A percentile compares a stretch with the other conserved stretches of the same genome.
Evolutionary conservation across 257 asterid genomes (phyloP).

Genomic region (Scutellaria barbata): DNA sequence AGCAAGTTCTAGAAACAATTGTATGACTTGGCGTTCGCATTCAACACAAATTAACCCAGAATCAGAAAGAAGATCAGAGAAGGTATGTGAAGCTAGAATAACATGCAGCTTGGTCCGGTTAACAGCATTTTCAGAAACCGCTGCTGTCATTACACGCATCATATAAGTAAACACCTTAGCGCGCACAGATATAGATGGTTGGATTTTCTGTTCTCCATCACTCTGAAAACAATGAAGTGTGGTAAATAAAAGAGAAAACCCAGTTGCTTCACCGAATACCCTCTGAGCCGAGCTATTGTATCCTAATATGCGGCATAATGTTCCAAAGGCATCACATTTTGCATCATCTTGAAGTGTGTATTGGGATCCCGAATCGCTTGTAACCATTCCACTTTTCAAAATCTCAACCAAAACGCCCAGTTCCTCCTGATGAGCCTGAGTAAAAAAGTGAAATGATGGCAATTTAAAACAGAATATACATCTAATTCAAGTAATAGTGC

Average conservation of each 20-base stretch:
- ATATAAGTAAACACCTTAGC: slow-evolving; percentile 79
- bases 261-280: slow-evolving; percentile 98
- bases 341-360: slow-evolving; percentile 80
- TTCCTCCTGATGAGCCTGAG: slow-evolving; percentile 92
- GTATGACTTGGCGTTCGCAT: slow-evolving; percentile 91
- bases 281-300: slow-evolving; percentile 83
- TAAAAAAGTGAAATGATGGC: slow-evolving; percentile 27
- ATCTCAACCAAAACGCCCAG: slow-evolving; percentile 84
- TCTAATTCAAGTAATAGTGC: slow-evolving; percentile 19
- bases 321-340: slow-evolving; percentile 90
- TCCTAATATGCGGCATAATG: slow-evolving; percentile 91
- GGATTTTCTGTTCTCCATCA: slow-evolving; percentile 57
- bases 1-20: slow-evolving; percentile 88
- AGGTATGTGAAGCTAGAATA: slow-evolving; percentile 75
- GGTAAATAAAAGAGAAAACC: slow-evolving; percentile 90
- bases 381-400: slow-evolving; percentile 95
- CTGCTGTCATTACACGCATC: slow-evolving; percentile 87
- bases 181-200: slow-evolving; percentile 43
- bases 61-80: slow-evolving; percentile 85
- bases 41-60: slow-evolving; percentile 89
- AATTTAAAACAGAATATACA: slow-evolving; percentile 23
- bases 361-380: slow-evolving; percentile 82
- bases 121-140: slow-evolving; percentile 78
- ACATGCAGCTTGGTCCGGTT: slow-evolving; percentile 80
- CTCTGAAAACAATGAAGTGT: slow-evolving; percentile 85